Evolutionary conservation across 2,329 filamentous ascomycete species (phyloP).

Genomic region (Beauveria sp.): DNA sequence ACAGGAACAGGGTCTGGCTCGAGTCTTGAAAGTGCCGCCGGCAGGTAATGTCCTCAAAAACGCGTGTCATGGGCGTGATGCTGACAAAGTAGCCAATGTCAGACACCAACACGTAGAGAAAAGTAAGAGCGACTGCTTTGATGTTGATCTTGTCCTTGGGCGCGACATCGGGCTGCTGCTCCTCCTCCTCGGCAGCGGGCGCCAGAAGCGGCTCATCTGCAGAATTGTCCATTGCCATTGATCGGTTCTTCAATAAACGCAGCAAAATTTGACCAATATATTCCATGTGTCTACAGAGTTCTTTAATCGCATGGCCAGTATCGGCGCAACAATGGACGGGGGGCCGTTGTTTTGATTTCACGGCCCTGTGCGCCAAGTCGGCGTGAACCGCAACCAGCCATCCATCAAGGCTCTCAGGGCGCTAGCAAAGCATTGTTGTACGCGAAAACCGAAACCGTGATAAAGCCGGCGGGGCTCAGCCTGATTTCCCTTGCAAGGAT

Average conservation of each 20-base stretch:
- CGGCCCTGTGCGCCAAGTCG: no score
- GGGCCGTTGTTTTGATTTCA: no score
- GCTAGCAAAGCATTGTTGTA: no score
- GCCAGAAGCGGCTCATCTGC: slow-evolving; percentile 3
- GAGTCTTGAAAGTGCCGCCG: neutral
- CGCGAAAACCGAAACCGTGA: no score
- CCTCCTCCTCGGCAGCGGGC: neutral
- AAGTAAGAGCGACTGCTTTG: neutral
- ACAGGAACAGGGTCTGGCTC: neutral
- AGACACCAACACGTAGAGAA: neutral
- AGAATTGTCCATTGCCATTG: neutral
- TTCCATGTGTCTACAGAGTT: neutral
- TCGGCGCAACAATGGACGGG: neutral
- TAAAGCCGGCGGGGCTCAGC: neutral
- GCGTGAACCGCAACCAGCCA: no score
- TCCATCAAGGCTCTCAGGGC: no score
- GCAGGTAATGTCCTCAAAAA: slow-evolving; percentile 6
- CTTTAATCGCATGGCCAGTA: neutral
- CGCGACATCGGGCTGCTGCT: neutral
- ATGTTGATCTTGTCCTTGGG: neutral
- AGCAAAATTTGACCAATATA: neutral
- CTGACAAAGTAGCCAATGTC: slow-evolving; percentile 5
- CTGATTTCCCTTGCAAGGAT: neutral
- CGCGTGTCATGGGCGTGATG: slow-evolving; percentile 3
- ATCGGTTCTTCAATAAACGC: neutral